Conservation (phyloP, 352 stramenopile species). For the Pythium oligandrum region DNA sequence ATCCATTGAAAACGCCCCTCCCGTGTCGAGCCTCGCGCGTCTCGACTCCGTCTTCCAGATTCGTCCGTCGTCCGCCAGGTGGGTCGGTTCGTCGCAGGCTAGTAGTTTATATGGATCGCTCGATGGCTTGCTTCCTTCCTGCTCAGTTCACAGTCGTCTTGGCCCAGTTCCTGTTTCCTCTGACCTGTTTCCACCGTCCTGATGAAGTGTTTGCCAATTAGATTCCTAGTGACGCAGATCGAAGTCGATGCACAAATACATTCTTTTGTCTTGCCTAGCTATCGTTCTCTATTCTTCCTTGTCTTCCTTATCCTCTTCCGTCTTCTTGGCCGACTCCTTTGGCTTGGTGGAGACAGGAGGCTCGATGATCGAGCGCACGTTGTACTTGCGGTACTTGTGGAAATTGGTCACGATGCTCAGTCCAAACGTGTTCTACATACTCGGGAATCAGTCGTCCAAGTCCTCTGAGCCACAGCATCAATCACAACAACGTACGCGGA, state of each 20-base stretch:
- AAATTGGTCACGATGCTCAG: slow-evolving; percentile 73
- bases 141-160: slow-evolving; percentile 1
- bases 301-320: slow-evolving; percentile 7
- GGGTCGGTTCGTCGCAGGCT: too few relatives aligned
- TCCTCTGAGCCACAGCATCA: not conserved
- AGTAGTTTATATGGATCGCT: not conserved
- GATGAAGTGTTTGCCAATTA: too few relatives aligned
- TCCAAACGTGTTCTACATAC: slow-evolving; percentile 48
- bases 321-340: slow-evolving; percentile 17
- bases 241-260: too few relatives aligned
- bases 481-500: slow-evolving; percentile 28
- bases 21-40: too few relatives aligned
- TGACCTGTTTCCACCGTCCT: too few relatives aligned
- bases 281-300: slow-evolving; percentile 4
- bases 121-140: not conserved
- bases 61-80: too few relatives aligned
- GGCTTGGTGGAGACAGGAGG: slow-evolving; percentile 36
- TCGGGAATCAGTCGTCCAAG: not conserved
- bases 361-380: slow-evolving; percentile 70
- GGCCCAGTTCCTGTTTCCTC: too few relatives aligned
- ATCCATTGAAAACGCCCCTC: slow-evolving; percentile 12
- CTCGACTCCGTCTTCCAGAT: too few relatives aligned
- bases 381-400: slow-evolving; percentile 72
- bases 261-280: too few relatives aligned
- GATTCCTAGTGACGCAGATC: too few relatives aligned